Evolutionary conservation across 2,329 filamentous ascomycete genomes (phyloP).

Genomic region (Gaeumannomyces tritici): DNA sequence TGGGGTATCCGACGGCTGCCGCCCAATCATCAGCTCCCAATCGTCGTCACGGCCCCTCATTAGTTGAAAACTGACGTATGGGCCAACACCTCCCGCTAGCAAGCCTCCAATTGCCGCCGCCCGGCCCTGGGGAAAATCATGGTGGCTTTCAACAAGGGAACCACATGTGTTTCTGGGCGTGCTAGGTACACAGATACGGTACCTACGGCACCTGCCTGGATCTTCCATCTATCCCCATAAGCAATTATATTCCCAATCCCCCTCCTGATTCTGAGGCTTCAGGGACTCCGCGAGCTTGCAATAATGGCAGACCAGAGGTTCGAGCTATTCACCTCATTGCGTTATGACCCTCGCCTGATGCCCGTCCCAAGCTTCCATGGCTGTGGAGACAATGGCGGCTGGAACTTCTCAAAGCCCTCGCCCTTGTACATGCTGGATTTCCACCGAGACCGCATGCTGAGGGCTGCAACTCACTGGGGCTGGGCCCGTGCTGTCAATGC

Average conservation of each 20-base stretch:
- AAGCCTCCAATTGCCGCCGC: neutral
- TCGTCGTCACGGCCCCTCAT: neutral
- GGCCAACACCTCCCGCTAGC: neutral
- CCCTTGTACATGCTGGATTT: slow-evolving; percentile 72
- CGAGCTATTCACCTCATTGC: slow-evolving; percentile 59
- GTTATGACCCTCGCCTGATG: slow-evolving; percentile 55
- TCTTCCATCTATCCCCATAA: too few species aligned
- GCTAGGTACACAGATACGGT: too few species aligned
- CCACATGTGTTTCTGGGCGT: too few species aligned
- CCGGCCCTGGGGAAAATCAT: neutral
- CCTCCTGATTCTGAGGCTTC: too few species aligned
- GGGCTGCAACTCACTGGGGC: slow-evolving; percentile 45
- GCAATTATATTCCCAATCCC: too few species aligned
- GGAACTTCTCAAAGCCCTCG: slow-evolving; percentile 42
- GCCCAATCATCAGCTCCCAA: neutral
- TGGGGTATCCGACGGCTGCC: neutral
- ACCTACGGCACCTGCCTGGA: too few species aligned
- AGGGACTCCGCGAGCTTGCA: slow-evolving; percentile 13
- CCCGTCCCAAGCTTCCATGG: slow-evolving; percentile 25
- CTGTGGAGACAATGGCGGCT: slow-evolving; percentile 35
- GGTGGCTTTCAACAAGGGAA: too few species aligned
- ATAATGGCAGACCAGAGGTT: slow-evolving; percentile 31
- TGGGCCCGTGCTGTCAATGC: slow-evolving; percentile 37
- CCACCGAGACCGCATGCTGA: slow-evolving; percentile 71
- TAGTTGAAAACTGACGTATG: neutral